These are phyloP conservation scores for Sugiyamaella qingdaonensis DNA, from an alignment of 805 yeast genomes.

Conservation along the genomic window DNA sequence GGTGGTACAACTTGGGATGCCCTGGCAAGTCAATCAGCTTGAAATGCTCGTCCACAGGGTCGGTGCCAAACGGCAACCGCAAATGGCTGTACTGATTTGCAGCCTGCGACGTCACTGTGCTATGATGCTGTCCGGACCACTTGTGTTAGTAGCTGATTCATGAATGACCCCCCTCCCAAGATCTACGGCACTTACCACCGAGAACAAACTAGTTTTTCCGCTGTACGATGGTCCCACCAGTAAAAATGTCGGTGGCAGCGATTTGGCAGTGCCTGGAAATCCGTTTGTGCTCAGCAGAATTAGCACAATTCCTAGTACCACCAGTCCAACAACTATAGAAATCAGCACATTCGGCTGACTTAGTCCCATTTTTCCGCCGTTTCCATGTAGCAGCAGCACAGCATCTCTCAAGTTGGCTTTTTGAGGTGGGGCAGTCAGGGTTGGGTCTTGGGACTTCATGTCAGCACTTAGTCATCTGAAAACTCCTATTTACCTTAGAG, in stretches of 20 bases:
- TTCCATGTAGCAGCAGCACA: neutral
- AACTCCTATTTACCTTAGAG: neutral
- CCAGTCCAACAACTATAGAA: constrained; percentile 16
- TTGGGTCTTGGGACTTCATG: no score
- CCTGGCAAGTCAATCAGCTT: constrained; percentile 83
- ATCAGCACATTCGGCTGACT: neutral
- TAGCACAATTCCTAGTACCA: constrained; percentile 5
- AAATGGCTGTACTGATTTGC: constrained; percentile 39
- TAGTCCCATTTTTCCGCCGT: neutral
- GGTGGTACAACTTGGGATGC: constrained; percentile 65
- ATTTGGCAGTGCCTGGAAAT: constrained; percentile 21
- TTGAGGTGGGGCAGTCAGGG: neutral
- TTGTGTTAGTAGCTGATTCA: neutral
- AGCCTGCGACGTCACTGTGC: constrained; percentile 52
- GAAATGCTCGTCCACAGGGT: constrained; percentile 33
- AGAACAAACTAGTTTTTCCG: constrained; percentile 63
- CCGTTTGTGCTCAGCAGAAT: constrained; percentile 1
- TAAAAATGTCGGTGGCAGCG: constrained; percentile 50
- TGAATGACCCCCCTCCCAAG: no score
- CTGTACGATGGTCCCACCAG: constrained; percentile 60
- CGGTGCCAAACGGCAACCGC: constrained; percentile 37
- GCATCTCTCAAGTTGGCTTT: no score
- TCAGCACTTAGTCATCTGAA: neutral
- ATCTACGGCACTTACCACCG: constrained; percentile 12
- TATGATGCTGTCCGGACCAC: constrained; percentile 28